Evolutionary conservation across 176 grass and related monocot genomes (phyloP), one percentile per base, ranked within the genome.

Genomic region (Carex pumila): DNA sequence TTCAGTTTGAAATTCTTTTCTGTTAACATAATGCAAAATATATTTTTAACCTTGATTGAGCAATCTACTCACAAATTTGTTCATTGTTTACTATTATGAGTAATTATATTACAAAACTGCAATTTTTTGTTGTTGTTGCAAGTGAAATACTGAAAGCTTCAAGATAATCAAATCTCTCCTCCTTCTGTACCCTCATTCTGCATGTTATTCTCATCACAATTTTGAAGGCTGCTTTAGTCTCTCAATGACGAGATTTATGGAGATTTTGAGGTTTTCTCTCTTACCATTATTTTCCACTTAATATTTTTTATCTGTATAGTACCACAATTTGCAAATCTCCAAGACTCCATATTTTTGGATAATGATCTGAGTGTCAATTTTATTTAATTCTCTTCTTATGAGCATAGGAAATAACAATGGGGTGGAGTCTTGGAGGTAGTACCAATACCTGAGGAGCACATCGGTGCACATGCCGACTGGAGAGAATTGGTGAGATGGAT

Each of bases 381-480:
- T 49, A 10, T 49, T 49, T 49, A 49, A 9, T 47, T 31, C 17
- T 54, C 52, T 3, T 15, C 14, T 76, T 56, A 12, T 53, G n/a
- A 3, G 25, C 17, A 55, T 56, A 68, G 17, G 11, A 47, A 67
- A 66, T 83, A 47, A 67, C 21, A 47, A 67, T 2, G 12, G 43
- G 12, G 22, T 11, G 21, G 80, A 67, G 12, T 43, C 21, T 0
- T 83, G 6, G 80, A 83, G 61, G 21, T 31, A 21, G 11, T 96
- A 92, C 88, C 87, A 95, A 61, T 84, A 91, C 83, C 14, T 84
- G n/a, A n/a, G n/a, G 37, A 39, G 37, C 37, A 39, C 37, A 39
- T 39, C 3, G 37, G 0, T 83, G 34, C 83, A 47, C 0, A 71
- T 50, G 12, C 77, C 47, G 1, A 57, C 68, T 14, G 72, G 71